phyloP scores from a whole-genome alignment of 306 rosid genomes.

The Cajanus cajan region DNA sequence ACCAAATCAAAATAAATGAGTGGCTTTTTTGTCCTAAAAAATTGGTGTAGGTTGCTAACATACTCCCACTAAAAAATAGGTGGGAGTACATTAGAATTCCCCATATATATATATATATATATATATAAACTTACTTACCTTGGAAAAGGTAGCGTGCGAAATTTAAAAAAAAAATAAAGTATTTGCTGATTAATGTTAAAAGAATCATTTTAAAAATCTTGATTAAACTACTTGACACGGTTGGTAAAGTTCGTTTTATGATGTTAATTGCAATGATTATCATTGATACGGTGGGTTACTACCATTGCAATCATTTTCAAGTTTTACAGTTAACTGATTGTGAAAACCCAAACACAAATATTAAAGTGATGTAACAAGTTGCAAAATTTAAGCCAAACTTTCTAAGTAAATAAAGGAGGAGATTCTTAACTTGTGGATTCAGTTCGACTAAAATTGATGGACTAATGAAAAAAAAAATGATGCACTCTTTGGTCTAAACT shows the following conservation, averaged over 20 bases:
- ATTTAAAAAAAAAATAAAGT: too few species aligned
- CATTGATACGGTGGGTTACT: background rate
- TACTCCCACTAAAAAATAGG: too few species aligned
- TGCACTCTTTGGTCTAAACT: background rate
- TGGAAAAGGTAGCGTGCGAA: too few species aligned
- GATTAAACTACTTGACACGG: background rate
- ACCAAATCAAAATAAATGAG: too few species aligned
- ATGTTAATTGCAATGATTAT: background rate
- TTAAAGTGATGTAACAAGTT: background rate
- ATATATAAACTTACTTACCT: too few species aligned
- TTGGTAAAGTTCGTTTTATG: background rate
- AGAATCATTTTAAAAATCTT: background rate
- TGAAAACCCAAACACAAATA: background rate
- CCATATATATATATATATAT: too few species aligned
- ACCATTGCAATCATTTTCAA: background rate
- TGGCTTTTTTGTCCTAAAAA: too few species aligned
- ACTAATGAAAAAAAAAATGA: background rate
- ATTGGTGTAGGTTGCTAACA: too few species aligned
- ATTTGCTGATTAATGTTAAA: background rate
- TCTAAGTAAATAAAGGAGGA: background rate
- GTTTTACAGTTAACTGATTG: background rate
- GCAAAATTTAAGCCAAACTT: conserved; percentile 16
- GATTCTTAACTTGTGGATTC: conserved; percentile 2
- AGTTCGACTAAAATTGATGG: background rate
- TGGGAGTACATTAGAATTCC: too few species aligned